Evolutionary conservation across 306 rosid species (phyloP), one percentile per base, ranked within the genome.

Genomic region (Glycine soja): DNA sequence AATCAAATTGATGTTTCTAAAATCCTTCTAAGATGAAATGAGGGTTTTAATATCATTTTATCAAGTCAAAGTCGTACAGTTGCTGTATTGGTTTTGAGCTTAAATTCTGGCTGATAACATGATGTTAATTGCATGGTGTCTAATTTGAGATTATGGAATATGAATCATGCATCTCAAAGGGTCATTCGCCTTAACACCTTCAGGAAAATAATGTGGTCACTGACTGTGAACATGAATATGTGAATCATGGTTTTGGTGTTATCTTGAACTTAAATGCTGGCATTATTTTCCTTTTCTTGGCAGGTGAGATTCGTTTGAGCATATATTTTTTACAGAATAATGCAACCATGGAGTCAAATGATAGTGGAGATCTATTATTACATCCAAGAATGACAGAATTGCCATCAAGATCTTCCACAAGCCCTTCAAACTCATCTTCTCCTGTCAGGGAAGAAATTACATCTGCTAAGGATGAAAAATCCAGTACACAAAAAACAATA

Each of bases 231-330:
- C 71, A 32, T 50, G 65, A 54, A 62, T 30, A 13, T 71, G 46
- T 36, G 67, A 42, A 47, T 38, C 3, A 3, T 50, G 69, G 74
- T 76, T 75, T 66, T 51, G 53, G 32, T 73, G 50, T 48, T 79
- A 34, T 61, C 66, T 78, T 75, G 69, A n/a, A 66, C 79, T 62
- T 58, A 15, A 30, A 34, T 36, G 66, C 12, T 75, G 74, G 51
- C 45, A 70, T 78, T 71, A 40, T 34, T 48, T 38, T 36, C 63
- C 38, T 76, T 76, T 71, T 54, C 51, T 42, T 74, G 68, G 70
- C 89, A 92, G 98, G 98, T 58, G 97, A 95, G 86, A 78, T 95
- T 87, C 99, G 93, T 81, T 89, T 95, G 70, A 79, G 82, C 16
- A 74, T 95, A 82, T 77, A 70, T 81, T 90, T 95, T 71, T 62